Evolutionary conservation across 108 stramenopile genomes (phyloP), one percentile per base, ranked within the genome.

Genomic region (Poteriospumella lacustris): DNA sequence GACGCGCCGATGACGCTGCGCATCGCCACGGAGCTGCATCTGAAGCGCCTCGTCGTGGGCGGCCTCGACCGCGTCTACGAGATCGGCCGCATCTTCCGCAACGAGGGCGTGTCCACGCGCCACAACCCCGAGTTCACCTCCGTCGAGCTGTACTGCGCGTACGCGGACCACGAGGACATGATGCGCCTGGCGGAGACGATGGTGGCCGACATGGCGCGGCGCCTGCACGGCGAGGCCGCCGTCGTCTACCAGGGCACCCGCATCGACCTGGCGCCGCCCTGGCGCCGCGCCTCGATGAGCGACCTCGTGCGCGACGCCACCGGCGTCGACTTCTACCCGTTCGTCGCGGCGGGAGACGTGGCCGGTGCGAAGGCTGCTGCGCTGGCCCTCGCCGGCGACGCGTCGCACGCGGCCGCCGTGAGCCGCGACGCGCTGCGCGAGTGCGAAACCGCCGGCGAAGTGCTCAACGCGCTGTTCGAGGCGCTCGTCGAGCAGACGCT

Each of bases 121-220:
- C 98, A 99, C 89, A 97, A 99, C 90, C 96, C 98, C 0, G 98
- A 99, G 88, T 99, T 99, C 81, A 99, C 98, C 24, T 89, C 93
- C 58, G 86, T 95, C 60, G 98, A 99, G 86, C 78, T 97, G n/a
- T 99, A 99, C 87, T 91, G 94, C 86, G 96, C 97, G 0, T 97
- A 95, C 82, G 94, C 94, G 0, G 95, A 96, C 84, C 96, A 96
- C 82, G 43, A 93, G 67, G 93, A 95, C 80, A 96, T 99, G 95
- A 96, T 96, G 93, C 89, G 91, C 52, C 81, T 96, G 76, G 96
- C 97, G 5, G 95, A 96, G 78, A 76, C 89, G 39, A 79, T 98
- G 44, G 75, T 87, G 31, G 38, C 39, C 1, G 39, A 47, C 9
- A 26, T 44, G 0, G 64, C 75, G 26, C 59, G 1, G 47, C 15